phyloP scores from a whole-genome alignment of 2,329 filamentous ascomycete genomes.

The Trichophyton rubrum region DNA sequence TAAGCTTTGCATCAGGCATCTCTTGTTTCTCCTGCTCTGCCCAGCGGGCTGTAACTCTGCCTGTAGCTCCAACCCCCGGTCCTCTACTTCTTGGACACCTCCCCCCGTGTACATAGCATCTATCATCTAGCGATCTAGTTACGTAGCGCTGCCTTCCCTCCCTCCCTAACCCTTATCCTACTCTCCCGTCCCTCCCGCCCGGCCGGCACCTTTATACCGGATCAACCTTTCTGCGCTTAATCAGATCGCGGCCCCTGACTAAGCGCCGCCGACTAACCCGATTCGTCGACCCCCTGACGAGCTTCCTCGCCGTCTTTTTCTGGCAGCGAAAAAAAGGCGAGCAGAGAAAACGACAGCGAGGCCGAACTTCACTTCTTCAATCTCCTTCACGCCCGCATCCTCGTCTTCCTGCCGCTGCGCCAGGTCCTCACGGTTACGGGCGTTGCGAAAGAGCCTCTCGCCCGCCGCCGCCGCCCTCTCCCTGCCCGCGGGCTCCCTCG shows the following conservation, averaged over 20 bases:
- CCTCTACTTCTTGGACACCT: background rate
- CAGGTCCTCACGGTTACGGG: background rate
- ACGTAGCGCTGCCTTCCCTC: background rate
- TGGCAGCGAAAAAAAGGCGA: background rate
- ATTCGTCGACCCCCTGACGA: background rate
- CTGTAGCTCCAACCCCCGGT: background rate
- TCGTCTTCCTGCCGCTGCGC: background rate
- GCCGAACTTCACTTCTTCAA: background rate
- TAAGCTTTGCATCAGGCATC: background rate
- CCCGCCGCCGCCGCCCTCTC: background rate
- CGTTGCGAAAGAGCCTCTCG: background rate
- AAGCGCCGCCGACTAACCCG: background rate
- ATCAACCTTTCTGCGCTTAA: background rate
- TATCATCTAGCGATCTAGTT: background rate
- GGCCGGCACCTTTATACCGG: background rate
- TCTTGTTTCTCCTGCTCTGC: background rate
- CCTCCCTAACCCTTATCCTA: background rate
- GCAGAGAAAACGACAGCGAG: background rate
- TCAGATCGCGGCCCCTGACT: constrained; percentile 1
- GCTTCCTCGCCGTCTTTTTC: background rate
- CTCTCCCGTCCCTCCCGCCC: no score
- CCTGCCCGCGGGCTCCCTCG: no score
- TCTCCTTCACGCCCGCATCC: no score
- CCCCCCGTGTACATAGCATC: background rate
- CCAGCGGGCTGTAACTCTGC: background rate